Conservation (phyloP, 768 basidiomycete species). For the Lactarius vividus region DNA sequence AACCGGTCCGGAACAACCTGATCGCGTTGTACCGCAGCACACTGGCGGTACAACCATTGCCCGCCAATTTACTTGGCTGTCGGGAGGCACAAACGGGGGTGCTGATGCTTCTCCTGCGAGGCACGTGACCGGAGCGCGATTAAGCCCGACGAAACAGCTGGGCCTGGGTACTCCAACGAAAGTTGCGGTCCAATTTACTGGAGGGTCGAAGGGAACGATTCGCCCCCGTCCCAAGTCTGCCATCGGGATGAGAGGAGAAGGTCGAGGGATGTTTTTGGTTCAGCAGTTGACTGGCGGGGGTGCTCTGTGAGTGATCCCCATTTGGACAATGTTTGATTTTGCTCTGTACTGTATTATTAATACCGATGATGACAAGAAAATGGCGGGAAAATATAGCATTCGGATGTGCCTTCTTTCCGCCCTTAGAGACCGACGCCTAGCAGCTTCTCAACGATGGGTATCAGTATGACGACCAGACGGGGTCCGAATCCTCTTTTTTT, state of each 20-base stretch:
- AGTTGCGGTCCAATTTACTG: constrained; percentile 45
- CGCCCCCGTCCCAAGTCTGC: constrained; percentile 74
- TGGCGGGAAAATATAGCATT: not conserved
- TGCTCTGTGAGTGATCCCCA: constrained; percentile 8
- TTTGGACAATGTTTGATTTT: not conserved
- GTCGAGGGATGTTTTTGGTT: constrained; percentile 71
- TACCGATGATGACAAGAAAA: not conserved
- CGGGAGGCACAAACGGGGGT: constrained; percentile 32
- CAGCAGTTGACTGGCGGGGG: constrained; percentile 69
- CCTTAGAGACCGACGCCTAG: constrained; percentile 11
- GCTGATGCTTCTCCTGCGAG: constrained; percentile 39
- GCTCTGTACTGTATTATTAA: constrained; percentile 12
- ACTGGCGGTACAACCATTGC: constrained; percentile 74
- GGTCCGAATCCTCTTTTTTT: not conserved
- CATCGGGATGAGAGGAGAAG: constrained; percentile 73
- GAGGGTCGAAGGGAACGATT: constrained; percentile 31
- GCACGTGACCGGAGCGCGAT: constrained; percentile 66
- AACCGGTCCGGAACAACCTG: constrained; percentile 35
- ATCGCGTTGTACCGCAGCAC: constrained; percentile 48
- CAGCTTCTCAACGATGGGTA: constrained; percentile 4
- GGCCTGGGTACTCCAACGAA: constrained; percentile 68
- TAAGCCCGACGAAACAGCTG: constrained; percentile 67
- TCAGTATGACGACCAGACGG: constrained; percentile 11
- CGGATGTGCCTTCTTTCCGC: not conserved
- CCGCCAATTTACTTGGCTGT: constrained; percentile 69